These are phyloP conservation scores for Penicillium cosmopolitanum DNA, from an alignment of 495 filamentous ascomycete species.

Conservation along the genomic window DNA sequence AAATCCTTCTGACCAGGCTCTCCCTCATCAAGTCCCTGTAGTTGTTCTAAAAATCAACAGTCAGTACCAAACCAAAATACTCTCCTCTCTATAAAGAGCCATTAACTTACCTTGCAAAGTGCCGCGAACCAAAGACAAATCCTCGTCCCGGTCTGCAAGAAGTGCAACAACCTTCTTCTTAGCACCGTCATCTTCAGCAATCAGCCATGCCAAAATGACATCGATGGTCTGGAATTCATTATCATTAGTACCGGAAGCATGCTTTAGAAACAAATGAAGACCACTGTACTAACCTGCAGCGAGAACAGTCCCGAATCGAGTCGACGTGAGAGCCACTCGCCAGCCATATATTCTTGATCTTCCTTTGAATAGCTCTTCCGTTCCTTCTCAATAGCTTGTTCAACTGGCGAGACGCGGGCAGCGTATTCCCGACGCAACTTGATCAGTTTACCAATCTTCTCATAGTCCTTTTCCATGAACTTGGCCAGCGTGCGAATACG, in stretches of 20 bases:
- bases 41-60: slow-evolving; percentile 52
- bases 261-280: neutral
- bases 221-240: slow-evolving; percentile 63
- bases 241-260: slow-evolving; percentile 3
- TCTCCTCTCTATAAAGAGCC: neutral
- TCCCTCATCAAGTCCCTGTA: slow-evolving; percentile 61
- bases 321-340: slow-evolving; percentile 81
- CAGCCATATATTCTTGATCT: slow-evolving; percentile 67
- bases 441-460: slow-evolving; percentile 74
- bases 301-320: slow-evolving; percentile 87
- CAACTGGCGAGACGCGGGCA: slow-evolving; percentile 63
- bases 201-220: slow-evolving; percentile 86
- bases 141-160: slow-evolving; percentile 70
- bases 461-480: slow-evolving; percentile 93
- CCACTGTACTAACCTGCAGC: slow-evolving; percentile 58
- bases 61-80: slow-evolving; percentile 17
- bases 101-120: slow-evolving; percentile 68
- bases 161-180: slow-evolving; percentile 63
- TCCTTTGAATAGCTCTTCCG: slow-evolving; percentile 45
- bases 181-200: slow-evolving; percentile 87
- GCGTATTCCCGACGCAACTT: slow-evolving; percentile 73
- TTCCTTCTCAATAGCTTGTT: slow-evolving; percentile 68
- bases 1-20: slow-evolving; percentile 61
- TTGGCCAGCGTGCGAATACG: slow-evolving; percentile 88
- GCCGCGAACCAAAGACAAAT: slow-evolving; percentile 58